Evolutionary conservation across 805 yeast species (phyloP).

Genomic region (Cyberlindnera veronae): DNA sequence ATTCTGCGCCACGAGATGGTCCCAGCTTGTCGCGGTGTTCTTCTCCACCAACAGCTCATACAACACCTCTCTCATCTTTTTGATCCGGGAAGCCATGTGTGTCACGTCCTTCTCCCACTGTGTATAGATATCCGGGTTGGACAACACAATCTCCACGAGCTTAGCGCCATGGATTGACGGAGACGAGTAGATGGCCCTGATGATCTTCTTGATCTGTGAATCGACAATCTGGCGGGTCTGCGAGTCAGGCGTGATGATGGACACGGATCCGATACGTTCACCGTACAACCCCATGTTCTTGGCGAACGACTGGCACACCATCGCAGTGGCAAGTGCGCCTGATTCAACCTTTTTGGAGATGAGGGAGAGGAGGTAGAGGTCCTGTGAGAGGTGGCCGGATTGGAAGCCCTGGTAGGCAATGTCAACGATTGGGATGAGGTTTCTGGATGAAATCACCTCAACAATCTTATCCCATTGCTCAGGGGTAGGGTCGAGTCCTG

Average conservation of each 20-base stretch:
- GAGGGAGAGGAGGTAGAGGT: slow-evolving; percentile 53
- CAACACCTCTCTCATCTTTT: slow-evolving; percentile 63
- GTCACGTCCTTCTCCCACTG: slow-evolving; percentile 84
- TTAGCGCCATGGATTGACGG: slow-evolving; percentile 95
- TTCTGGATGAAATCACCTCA: slow-evolving; percentile 52
- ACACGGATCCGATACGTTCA: slow-evolving; percentile 86
- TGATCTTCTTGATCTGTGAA: slow-evolving; percentile 79
- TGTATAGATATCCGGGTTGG: slow-evolving; percentile 50
- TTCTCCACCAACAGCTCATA: slow-evolving; percentile 54
- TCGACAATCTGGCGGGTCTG: slow-evolving; percentile 50
- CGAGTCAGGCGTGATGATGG: slow-evolving; percentile 54
- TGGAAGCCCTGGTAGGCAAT: slow-evolving; percentile 96
- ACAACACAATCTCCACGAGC: slow-evolving; percentile 75
- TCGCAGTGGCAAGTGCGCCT: slow-evolving; percentile 47
- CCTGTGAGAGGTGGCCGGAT: slow-evolving; percentile 75
- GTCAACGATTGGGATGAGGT: slow-evolving; percentile 79
- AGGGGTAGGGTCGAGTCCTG: slow-evolving; percentile 85
- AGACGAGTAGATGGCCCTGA: slow-evolving; percentile 85
- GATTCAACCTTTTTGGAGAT: slow-evolving; percentile 37
- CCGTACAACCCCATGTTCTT: slow-evolving; percentile 95
- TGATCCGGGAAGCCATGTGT: slow-evolving; percentile 75
- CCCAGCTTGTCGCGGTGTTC: slow-evolving; percentile 61
- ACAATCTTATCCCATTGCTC: slow-evolving; percentile 80
- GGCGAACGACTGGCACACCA: slow-evolving; percentile 88
- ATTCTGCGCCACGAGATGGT: slow-evolving; percentile 79